Evolutionary conservation across 2,329 filamentous ascomycete species (phyloP), one percentile per base, ranked within the genome.

Genomic region (Penicillium sp.): DNA sequence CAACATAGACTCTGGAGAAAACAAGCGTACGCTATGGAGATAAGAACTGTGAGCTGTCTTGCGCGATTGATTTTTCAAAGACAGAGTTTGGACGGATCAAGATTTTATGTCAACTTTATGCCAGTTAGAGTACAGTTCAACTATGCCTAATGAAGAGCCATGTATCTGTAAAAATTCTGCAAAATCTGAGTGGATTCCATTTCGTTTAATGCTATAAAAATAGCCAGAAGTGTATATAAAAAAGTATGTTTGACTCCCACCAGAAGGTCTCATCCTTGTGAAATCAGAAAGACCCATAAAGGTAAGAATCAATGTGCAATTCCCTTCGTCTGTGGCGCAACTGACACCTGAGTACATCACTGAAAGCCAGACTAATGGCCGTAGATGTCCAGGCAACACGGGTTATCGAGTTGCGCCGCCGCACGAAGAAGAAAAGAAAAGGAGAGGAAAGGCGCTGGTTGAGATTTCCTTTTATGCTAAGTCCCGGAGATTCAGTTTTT

Each of bases 341-440:
- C 84, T 86, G 89, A 92, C 89, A 87, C 89, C 86, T 86, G 78
- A 76, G 68, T 73, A 79, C 80, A 83, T 78, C 75, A 80, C 61
- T 74, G 65, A 74, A 69, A 57, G 61, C 49, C 58, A 53, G 58
- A 61, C 52, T 44, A 62, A 49, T 65, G 51, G 64, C 70, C 73
- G 70, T 79, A 80, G 74, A 78, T 78, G 87, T 81, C 82, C 84
- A 87, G 89, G 89, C 88, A 92, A 92, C 88, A 90, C 86, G 88
- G 88, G 85, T 83, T 84, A 78, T 80, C 82, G 78, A 78, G 83
- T 87, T 82, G 85, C 87, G 86, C 86, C 86, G 88, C 89, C 89
- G 89, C 89, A 92, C 88, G 81, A 90, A 83, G 86, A 83, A 82
- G 79, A 79, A 81, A 84, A 85, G 78, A 72, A 76, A 76, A 70